Evolutionary conservation across 164 flowering plant species (phyloP), one percentile per base, ranked within the genome.

Genomic region (Magnolia changhungtana): DNA sequence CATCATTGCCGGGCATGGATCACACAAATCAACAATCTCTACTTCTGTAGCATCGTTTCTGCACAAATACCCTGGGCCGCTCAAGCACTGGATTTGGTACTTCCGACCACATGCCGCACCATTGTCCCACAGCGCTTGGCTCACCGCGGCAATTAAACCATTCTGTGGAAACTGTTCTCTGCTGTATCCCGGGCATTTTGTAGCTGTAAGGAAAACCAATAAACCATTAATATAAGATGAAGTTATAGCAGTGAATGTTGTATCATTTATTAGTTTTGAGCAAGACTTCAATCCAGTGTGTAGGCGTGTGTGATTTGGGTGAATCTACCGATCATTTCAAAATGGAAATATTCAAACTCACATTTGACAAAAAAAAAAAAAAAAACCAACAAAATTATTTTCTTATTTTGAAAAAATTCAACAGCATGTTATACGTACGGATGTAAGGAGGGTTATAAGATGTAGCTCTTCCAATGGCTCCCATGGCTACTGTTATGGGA

Each of bases 1-100:
- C 1, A 90, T 55, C 0, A 90, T 87, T 1, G 89, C 73, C 1
- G 90, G 86, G 72, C 91, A 90, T 11, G 90, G 89, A 21, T 71
- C 67, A 16, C 50, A 65, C 8, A 73, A 69, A 68, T 90, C 89
- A 31, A 75, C 69, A 69, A 88, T 89, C 8, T 87, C 90, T 11
- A 87, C 90, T 64, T 81, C 67, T 20, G 85, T 81, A 55, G 83
- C 68, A 4, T 81, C 84, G 11, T 64, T 84, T 67, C 80, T 89
- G 88, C 93, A 90, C 2, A 88, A 89, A 29, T 78, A 50, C 5
- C 29, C 2, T 2, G 29, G 29, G 29, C 67, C 76, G 18, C 69
- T 74, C 21, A 64, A 69, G 29, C 76, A 74, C 51, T 20, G 16
- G 20, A 74, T n/a, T 11, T n/a, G 11, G 69, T 74, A 74, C 13